A percentile compares a stretch with the other conserved stretches of the same genome.
These are phyloP conservation scores for Sapria himalayana DNA, from an alignment of 345 rosid genomes.

Conservation along the genomic window DNA sequence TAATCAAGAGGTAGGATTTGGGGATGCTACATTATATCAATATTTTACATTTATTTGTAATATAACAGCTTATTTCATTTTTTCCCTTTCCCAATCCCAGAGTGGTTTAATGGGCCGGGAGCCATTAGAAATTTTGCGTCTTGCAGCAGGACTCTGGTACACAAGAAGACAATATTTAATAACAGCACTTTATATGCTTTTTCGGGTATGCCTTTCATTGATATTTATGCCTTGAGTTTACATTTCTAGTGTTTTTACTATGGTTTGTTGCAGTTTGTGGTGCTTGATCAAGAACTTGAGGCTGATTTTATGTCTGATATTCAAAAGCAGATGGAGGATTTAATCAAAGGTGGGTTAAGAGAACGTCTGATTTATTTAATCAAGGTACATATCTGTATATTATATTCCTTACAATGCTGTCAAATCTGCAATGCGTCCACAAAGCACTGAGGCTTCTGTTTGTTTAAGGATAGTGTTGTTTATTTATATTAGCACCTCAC, in stretches of 20 bases:
- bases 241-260: slow-evolving; percentile 3
- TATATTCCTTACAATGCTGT: neutral
- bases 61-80: too few relatives aligned
- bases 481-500: too few relatives aligned
- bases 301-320: slow-evolving; percentile 53
- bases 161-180: slow-evolving; percentile 72
- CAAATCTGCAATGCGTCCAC: too few relatives aligned
- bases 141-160: slow-evolving; percentile 91
- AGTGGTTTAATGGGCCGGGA: slow-evolving; percentile 79
- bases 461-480: too few relatives aligned
- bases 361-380: slow-evolving; percentile 52
- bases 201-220: slow-evolving; percentile 33
- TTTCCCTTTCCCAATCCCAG: slow-evolving; percentile 17
- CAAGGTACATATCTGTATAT: slow-evolving; percentile 25
- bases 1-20: slow-evolving; percentile 58
- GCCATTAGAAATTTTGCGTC: slow-evolving; percentile 58
- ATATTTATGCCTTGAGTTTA: slow-evolving; percentile 4
- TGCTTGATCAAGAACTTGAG: slow-evolving; percentile 70
- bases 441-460: too few relatives aligned
- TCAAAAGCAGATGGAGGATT: slow-evolving; percentile 59
- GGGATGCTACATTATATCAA: too few relatives aligned
- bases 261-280: slow-evolving; percentile 45
- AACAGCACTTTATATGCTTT: slow-evolving; percentile 50
- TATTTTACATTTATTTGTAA: too few relatives aligned
- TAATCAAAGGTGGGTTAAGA: slow-evolving; percentile 53